Base-by-base conservation (phyloP, 2,329 filamentous ascomycete species). In the Trichoderma endophyticum region DNA sequence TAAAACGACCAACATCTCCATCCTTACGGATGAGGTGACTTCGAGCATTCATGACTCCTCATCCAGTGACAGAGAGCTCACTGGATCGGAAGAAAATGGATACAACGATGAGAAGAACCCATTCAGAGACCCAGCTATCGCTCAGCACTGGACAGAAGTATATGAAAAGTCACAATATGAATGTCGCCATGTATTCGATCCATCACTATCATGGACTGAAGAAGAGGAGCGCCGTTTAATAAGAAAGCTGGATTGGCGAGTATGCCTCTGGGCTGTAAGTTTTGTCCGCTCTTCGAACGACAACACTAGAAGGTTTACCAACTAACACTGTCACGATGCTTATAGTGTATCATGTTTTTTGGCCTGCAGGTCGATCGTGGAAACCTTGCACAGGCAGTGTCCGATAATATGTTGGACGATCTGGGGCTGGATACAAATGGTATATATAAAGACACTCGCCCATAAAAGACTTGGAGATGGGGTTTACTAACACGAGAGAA, bases 111-210 rank as follows among this genome's bases (percentile, higher is more conserved):
- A 48, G 26, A 69, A 69, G 21, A 69, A 69, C 12, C 65, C 65
- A 24, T 69, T 69, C 8, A 59, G 65, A n/a, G 56, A 69, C 6
- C n/a, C 65, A 2, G 36, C 26, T 5, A 26, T 69, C 6, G 65
- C 65, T 8, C 65, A 69, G 8, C 65, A 61, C 24, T 69, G 65
- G 65, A 69, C 26, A 32, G 65, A 69, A 6, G 65, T 61, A 6
- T 69, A 69, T 11, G 65, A 69, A 34, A 69, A 61, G 26, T 69
- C 65, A 51, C 28, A 60, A 3, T 69, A 69, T 18, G 65, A 69
- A n/a, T 69, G 65, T 34, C 65, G 65, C 4, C 65, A 69, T 51
- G 65, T 69, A 3, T 69, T 69, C 51, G 65, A 69, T 36, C 65
- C 65, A 6, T n/a, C 36, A 7, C 26, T 69, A 0, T 34, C 65